Evolutionary conservation across 2,329 filamentous ascomycete species (phyloP), one percentile per base, ranked within the genome.

Genomic region (Cladosporium sp.): DNA sequence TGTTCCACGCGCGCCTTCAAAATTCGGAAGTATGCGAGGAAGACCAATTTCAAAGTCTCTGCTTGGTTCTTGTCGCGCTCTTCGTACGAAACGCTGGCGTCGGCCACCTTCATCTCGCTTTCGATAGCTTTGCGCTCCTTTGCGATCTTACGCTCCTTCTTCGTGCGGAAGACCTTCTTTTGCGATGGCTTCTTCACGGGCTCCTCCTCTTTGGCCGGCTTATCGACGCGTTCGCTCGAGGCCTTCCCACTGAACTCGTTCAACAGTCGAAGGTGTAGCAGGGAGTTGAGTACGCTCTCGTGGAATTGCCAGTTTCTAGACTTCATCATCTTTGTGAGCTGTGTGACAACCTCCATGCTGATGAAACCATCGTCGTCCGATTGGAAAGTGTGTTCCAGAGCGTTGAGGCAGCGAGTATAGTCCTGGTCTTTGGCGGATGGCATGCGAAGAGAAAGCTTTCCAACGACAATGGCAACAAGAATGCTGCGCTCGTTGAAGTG

Each of bases 401-500:
- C 89, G 68, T 90, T 84, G 12, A 90, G 84, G 71, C 92, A 96
- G 76, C 91, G 93, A 68, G 85, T 78, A 70, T 92, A 95, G 68
- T 96, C 89, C 2, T 83, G 84, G 74, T 96, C 91, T 1, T 91
- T 80, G 63, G 85, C 86, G 8, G 63, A 52, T 31, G 63, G 57
- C 31, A 53, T 59, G 71, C 88, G 87, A 65, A 84, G 86, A 73
- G 91, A 93, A 40, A 99, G 83, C 77, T 95, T 95, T 71, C 88
- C 88, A 26, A 97, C 89, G 16, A 99, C 76, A 66, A 98, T 94
- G 78, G 91, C 92, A 67, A 99, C 81, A 62, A 99, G 82, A 62
- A 99, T 94, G 58, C 84, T 86, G 49, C 95, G 89, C 78, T 96
- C 97, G 82, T 99, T 99, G 86, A 99, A 99, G 80, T 99, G 96